Evolutionary conservation across 306 rosid genomes (phyloP).

Genomic region (Arachis stenosperma): DNA sequence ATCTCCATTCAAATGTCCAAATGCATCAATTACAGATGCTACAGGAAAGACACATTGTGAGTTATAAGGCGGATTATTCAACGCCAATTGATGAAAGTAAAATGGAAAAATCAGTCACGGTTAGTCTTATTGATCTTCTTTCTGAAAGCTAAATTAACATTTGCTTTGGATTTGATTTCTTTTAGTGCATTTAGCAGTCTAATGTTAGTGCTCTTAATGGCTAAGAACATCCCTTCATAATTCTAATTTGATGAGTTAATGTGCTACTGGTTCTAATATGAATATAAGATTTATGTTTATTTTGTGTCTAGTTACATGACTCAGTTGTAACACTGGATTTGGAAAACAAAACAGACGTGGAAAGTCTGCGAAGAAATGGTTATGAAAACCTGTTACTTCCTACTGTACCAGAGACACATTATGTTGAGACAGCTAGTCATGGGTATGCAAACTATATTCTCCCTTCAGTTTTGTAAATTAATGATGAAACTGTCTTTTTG

Average conservation of each 20-base stretch:
- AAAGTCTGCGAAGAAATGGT: constrained; percentile 33
- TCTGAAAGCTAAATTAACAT: too few species aligned
- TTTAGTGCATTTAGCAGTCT: constrained; percentile 20
- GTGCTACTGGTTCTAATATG: constrained; percentile 29
- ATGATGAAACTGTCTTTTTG: too few species aligned
- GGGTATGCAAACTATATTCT: constrained; percentile 50
- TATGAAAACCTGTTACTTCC: constrained; percentile 34
- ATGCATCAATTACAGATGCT: too few species aligned
- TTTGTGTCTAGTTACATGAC: constrained; percentile 45
- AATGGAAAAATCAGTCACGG: too few species aligned
- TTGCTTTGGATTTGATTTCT: not conserved
- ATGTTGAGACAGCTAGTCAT: constrained; percentile 35
- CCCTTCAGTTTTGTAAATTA: constrained; percentile 24
- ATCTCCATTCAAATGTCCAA: too few species aligned
- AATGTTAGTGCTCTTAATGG: constrained; percentile 4
- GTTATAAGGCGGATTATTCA: too few species aligned
- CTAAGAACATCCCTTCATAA: not conserved
- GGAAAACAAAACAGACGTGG: constrained; percentile 40
- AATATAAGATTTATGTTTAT: constrained; percentile 20
- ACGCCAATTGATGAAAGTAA: too few species aligned
- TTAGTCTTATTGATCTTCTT: too few species aligned
- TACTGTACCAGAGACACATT: constrained; percentile 37
- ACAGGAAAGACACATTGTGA: too few species aligned
- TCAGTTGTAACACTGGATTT: constrained; percentile 36
- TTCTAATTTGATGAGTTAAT: constrained; percentile 1